Evolutionary conservation across 2,329 filamentous ascomycete species (phyloP), one percentile per base, ranked within the genome.

Genomic region (Penicillium sp.): DNA sequence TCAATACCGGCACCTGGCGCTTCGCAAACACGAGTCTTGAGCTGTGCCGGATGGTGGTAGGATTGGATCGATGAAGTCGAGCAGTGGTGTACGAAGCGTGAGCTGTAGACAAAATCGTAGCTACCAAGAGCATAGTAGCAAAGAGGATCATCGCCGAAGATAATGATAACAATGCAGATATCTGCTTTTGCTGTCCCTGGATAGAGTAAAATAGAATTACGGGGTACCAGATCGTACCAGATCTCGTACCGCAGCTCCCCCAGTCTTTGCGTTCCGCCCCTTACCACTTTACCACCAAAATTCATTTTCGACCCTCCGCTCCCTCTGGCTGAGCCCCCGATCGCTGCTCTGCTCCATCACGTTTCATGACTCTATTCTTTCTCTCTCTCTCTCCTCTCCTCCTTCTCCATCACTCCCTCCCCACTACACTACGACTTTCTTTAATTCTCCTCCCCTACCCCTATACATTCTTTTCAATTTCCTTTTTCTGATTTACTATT

Each of bases 381-480:
- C 26, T n/a, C 48, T 37, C 28, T 30, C n/a, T 40, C 30, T 33
- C 30, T 11, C 6, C 10, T 11, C 30, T 40, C 51, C 22, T 53
- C 48, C 8, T 52, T 22, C 13, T 52, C 30, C 35, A 16, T 52
- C 48, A 11, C 48, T 35, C 51, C 35, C 51, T 33, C 49, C 35
- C 51, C 49, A 37, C 49, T 46, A 51, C 13, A 58, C 56, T 38
- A 52, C 55, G 59, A 62, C 52, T 54, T 59, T 60, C 46, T 55
- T 61, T 52, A 37, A 51, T 63, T 57, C 35, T 14, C 35, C 63
- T 63, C 65, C 62, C 59, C 6, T 10, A 6, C 63, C 64, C 65
- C 62, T 59, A 60, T 58, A 62, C 60, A 60, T 60, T 59, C 49
- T 60, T 65, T 54, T 62, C 61, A 11, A 33, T 58, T 63, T 60